A percentile compares a stretch with the other conserved stretches of the same genome.
phyloP scores from a whole-genome alignment of 768 basidiomycete genomes.

The Pisolithus orientalis region DNA sequence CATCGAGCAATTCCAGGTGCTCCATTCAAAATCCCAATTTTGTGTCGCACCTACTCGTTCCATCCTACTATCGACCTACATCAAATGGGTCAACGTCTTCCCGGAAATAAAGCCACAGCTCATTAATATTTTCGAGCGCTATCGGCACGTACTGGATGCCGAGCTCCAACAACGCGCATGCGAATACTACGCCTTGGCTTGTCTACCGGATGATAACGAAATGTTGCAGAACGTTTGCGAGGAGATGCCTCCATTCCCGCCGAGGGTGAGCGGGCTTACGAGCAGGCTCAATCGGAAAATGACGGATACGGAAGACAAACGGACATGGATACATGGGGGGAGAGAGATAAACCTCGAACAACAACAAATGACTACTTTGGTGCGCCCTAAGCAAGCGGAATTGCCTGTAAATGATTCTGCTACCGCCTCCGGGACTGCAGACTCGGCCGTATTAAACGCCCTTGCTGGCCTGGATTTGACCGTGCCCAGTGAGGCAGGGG shows the following conservation, averaged over 20 bases:
- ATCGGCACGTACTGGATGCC: slow-evolving; percentile 94
- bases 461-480: slow-evolving; percentile 80
- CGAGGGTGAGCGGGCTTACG: slow-evolving; percentile 85
- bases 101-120: slow-evolving; percentile 96
- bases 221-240: slow-evolving; percentile 92
- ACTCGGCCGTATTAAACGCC: slow-evolving; percentile 59
- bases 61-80: slow-evolving; percentile 90
- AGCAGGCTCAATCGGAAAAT: slow-evolving; percentile 85
- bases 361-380: slow-evolving; percentile 54
- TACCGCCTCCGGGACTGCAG: slow-evolving; percentile 28
- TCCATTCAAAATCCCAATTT: slow-evolving; percentile 94
- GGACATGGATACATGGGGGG: slow-evolving; percentile 94
- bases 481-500: slow-evolving; percentile 16
- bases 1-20: slow-evolving; percentile 84
- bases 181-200: slow-evolving; percentile 90
- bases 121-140: slow-evolving; percentile 91
- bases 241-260: slow-evolving; percentile 98
- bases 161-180: slow-evolving; percentile 98
- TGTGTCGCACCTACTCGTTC: slow-evolving; percentile 90
- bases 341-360: slow-evolving; percentile 85
- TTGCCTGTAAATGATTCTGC: slow-evolving; percentile 32
- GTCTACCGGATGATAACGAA: slow-evolving; percentile 83
- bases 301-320: slow-evolving; percentile 89
- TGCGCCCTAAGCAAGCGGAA: slow-evolving; percentile 31
- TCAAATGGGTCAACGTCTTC: slow-evolving; percentile 99